Evolutionary conservation across 2,329 filamentous ascomycete species (phyloP).

Genomic region (Talaromyces sp.): DNA sequence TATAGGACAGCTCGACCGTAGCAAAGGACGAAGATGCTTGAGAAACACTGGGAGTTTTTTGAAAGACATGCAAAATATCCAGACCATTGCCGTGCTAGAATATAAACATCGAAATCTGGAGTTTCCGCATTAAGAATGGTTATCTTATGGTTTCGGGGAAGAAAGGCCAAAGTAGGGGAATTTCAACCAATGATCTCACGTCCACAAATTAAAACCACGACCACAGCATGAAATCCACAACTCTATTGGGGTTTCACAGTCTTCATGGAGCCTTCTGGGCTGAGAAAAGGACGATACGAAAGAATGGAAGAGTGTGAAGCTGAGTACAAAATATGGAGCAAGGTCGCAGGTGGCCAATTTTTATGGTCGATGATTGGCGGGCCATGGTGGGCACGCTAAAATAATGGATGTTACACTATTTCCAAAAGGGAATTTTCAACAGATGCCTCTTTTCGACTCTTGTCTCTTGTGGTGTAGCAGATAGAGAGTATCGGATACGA

Average conservation of each 20-base stretch:
- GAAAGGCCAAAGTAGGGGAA: neutral
- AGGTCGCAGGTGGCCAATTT: neutral
- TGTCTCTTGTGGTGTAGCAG: neutral
- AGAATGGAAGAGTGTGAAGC: neutral
- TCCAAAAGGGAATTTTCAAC: conserved; percentile 11
- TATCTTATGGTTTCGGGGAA: neutral
- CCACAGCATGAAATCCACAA: neutral
- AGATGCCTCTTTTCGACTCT: neutral
- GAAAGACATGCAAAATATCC: neutral
- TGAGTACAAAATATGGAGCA: conserved; percentile 8
- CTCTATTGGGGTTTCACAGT: neutral
- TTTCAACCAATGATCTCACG: neutral
- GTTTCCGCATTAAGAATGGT: neutral
- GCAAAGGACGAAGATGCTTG: neutral
- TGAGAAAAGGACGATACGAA: neutral
- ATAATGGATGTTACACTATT: neutral
- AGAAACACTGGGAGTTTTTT: neutral
- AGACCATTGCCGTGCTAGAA: neutral
- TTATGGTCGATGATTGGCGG: neutral
- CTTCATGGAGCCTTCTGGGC: neutral
- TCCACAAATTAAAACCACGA: neutral
- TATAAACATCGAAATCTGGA: conserved; percentile 9
- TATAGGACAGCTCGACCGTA: neutral
- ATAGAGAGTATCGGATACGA: neutral
- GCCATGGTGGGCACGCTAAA: neutral